phyloP scores from a whole-genome alignment of 2,329 filamentous ascomycete species.

The Mollisia scopiformis region DNA sequence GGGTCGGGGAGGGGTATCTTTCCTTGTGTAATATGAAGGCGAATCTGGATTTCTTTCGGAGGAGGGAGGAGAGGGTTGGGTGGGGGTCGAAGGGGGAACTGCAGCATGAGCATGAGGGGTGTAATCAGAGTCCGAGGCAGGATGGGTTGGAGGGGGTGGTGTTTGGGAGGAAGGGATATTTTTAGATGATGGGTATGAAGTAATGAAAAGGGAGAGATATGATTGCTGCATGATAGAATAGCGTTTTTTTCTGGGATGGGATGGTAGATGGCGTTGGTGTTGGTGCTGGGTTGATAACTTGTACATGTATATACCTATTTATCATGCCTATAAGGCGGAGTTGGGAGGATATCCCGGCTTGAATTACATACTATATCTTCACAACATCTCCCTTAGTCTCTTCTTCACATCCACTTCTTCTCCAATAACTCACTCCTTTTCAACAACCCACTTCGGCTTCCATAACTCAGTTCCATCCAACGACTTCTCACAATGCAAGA shows the following conservation, averaged over 20 bases:
- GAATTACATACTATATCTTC: not conserved
- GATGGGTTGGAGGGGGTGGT: not conserved
- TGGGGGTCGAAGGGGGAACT: not conserved
- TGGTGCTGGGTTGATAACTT: not conserved
- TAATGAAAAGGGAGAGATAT: too few species aligned
- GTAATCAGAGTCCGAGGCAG: constrained; percentile 19
- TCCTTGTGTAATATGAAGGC: constrained; percentile 63
- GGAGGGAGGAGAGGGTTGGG: not conserved
- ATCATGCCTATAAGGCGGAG: not conserved
- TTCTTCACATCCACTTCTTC: not conserved
- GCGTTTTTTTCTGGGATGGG: not conserved
- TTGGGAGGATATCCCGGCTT: not conserved
- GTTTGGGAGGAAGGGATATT: too few species aligned
- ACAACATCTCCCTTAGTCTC: not conserved
- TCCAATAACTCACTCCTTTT: too few species aligned
- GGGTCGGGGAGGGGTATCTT: constrained; percentile 57
- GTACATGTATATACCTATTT: not conserved
- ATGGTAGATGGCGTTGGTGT: not conserved
- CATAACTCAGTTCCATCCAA: too few species aligned
- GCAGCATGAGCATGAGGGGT: constrained; percentile 19
- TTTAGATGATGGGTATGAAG: too few species aligned
- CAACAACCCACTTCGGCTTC: too few species aligned
- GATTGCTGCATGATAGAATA: not conserved
- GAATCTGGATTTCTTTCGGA: constrained; percentile 57
- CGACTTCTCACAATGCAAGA: too few species aligned